These are phyloP conservation scores for Botrytis paeoniae DNA, from an alignment of 2,329 filamentous ascomycete genomes.

Conservation along the genomic window DNA sequence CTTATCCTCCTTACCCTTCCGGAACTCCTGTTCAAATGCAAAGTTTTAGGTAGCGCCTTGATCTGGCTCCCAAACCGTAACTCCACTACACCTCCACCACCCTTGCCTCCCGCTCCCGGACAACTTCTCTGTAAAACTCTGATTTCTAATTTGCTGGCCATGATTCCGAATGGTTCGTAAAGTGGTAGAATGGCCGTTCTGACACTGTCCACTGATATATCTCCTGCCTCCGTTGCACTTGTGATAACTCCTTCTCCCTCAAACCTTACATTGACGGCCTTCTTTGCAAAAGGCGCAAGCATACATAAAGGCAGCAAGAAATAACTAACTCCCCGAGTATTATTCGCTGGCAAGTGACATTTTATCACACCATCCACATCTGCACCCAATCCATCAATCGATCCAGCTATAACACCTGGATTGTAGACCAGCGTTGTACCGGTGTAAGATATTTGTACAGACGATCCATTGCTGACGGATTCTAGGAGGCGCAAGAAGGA, in stretches of 20 bases:
- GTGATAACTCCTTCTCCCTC: conserved; percentile 92
- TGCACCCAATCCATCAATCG: conserved; percentile 67
- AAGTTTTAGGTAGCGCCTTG: conserved; percentile 77
- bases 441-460: conserved; percentile 93
- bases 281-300: conserved; percentile 89
- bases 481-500: conserved; percentile 95
- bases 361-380: conserved; percentile 64
- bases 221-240: conserved; percentile 74
- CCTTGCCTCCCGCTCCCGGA: conserved; percentile 68
- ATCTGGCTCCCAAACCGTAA: conserved; percentile 91
- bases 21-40: conserved; percentile 78
- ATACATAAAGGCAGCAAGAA: conserved; percentile 87
- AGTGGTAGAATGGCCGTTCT: conserved; percentile 88
- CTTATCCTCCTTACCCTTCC: conserved; percentile 85
- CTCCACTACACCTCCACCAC: conserved; percentile 90
- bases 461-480: conserved; percentile 88
- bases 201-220: conserved; percentile 89
- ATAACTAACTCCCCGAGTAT: conserved; percentile 81
- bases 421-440: conserved; percentile 91
- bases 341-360: conserved; percentile 75
- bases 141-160: conserved; percentile 75
- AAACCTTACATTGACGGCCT: conserved; percentile 85
- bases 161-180: conserved; percentile 86
- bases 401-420: conserved; percentile 88
- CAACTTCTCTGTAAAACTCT: conserved; percentile 78